These are phyloP conservation scores for Tuber indicum DNA, from an alignment of 495 filamentous ascomycete genomes.

Conservation along the genomic window DNA sequence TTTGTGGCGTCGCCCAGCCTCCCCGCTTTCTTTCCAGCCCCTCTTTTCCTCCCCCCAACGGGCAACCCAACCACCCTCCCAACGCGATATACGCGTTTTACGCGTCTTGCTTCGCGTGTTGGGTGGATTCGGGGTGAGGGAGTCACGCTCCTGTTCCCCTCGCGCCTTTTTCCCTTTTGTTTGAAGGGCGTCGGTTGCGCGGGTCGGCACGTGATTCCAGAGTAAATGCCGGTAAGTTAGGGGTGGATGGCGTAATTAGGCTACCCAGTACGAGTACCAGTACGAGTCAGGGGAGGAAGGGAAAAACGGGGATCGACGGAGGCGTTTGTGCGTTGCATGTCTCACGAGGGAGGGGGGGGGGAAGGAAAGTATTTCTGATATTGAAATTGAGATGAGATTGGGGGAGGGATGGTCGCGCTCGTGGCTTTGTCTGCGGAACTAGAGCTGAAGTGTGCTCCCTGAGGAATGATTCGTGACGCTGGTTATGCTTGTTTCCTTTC, in stretches of 20 bases:
- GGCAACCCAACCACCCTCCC: background rate
- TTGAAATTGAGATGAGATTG: background rate
- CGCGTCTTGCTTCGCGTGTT: conserved; percentile 2
- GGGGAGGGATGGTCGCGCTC: background rate
- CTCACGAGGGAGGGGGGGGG: background rate
- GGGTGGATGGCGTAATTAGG: conserved; percentile 2
- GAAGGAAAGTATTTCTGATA: background rate
- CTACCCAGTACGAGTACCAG: background rate
- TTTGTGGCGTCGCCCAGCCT: conserved; percentile 3
- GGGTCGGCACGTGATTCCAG: background rate
- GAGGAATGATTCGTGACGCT: background rate
- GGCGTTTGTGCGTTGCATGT: background rate
- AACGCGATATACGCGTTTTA: background rate
- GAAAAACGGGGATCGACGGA: background rate
- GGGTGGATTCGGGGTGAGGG: background rate
- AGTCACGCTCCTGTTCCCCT: background rate
- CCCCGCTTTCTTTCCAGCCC: conserved; percentile 5
- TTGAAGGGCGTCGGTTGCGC: background rate
- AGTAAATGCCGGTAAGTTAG: background rate
- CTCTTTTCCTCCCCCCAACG: background rate
- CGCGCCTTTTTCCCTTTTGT: background rate
- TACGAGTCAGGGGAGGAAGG: background rate
- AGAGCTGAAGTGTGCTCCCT: background rate
- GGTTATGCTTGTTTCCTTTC: background rate
- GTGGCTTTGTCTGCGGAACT: background rate